Conservation (phyloP, 2,329 filamentous ascomycete genomes). For the Penicillium sp. region DNA sequence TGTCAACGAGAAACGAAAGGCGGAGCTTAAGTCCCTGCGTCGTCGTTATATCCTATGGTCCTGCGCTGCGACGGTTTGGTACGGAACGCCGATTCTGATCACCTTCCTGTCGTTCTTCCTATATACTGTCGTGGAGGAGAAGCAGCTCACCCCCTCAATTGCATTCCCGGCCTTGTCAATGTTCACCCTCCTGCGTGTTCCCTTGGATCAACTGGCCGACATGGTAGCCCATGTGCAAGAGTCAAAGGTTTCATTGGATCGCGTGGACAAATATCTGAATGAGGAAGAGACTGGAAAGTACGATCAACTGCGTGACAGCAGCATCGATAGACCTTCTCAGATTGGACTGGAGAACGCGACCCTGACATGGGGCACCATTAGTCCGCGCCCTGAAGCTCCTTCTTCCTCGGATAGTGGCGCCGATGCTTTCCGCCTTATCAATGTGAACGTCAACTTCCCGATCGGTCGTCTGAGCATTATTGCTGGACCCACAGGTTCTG, state of each 20-base stretch:
- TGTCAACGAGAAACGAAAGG: slow-evolving; percentile 83
- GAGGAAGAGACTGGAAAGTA: slow-evolving; percentile 98
- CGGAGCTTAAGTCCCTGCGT: slow-evolving; percentile 76
- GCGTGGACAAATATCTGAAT: slow-evolving; percentile 88
- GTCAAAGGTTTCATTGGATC: slow-evolving; percentile 93
- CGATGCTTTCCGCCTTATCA: slow-evolving; percentile 78
- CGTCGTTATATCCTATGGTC: slow-evolving; percentile 90
- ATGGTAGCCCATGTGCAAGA: slow-evolving; percentile 99
- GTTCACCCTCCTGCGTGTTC: slow-evolving; percentile 90
- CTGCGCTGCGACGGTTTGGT: slow-evolving; percentile 90
- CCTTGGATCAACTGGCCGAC: slow-evolving; percentile 92
- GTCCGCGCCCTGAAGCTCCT: slow-evolving; percentile 55
- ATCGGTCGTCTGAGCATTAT: slow-evolving; percentile 90
- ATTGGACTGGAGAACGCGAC: slow-evolving; percentile 86
- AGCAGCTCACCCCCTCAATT: slow-evolving; percentile 84
- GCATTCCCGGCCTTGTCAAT: slow-evolving; percentile 96
- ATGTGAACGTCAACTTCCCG: slow-evolving; percentile 78
- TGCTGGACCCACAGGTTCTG: slow-evolving; percentile 87
- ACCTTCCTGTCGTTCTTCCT: slow-evolving; percentile 95
- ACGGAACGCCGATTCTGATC: slow-evolving; percentile 90
- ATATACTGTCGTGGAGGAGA: slow-evolving; percentile 87
- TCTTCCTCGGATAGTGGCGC: slow-evolving; percentile 62
- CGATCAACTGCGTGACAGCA: slow-evolving; percentile 72
- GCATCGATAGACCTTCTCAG: slow-evolving; percentile 68
- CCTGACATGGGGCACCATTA: slow-evolving; percentile 79